Base-by-base conservation (phyloP, 495 filamentous ascomycete genomes). In the Glonium stellatum region DNA sequence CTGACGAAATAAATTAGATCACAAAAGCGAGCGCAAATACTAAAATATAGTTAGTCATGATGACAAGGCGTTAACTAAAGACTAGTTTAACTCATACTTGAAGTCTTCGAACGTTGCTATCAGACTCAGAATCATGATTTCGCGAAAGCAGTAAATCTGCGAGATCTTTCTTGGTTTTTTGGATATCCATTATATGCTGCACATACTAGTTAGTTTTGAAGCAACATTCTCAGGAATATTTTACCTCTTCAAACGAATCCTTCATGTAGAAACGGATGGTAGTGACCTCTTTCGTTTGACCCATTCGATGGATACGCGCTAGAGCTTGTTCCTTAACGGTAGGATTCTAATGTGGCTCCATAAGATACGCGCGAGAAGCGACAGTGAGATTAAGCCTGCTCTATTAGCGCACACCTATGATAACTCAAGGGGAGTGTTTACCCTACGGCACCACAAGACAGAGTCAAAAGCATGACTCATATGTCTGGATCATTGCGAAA, bases 281-380 rank as follows among this genome's bases (percentile, higher is more conserved):
- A 1, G 55, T 66, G 25, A 66, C 63, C 15, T 55, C 25, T 21
- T 51, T 49, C 12, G 5, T 59, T 25, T 66, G 63, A 13, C 63
- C 63, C 19, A 66, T 58, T 1, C 60, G 63, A 34, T 60, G 55
- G 31, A 62, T 60, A 25, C 59, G 59, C 1, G 56, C 59, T 1
- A 66, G 56, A 39, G 63, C 59, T 59, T 66, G 63, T 48, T 59
- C 56, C 37, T 66, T 59, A 31, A 66, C 53, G 5, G 59, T 58
- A 11, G 63, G 63, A 39, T 66, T 66, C 60, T 15, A 58, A 6
- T 66, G 63, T 36, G 63, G 62, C 34, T 65, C 62, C 54, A 65
- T 59, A 27, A 65, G 44, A 35, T 61, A 65, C 5, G 54, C 62
- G 5, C 62, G 57, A 13, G 62, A 65, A 19, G 62, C 62, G n/a